phyloP scores from a whole-genome alignment of 1,284 basidiomycete species.

The Takashimella koratensis region DNA sequence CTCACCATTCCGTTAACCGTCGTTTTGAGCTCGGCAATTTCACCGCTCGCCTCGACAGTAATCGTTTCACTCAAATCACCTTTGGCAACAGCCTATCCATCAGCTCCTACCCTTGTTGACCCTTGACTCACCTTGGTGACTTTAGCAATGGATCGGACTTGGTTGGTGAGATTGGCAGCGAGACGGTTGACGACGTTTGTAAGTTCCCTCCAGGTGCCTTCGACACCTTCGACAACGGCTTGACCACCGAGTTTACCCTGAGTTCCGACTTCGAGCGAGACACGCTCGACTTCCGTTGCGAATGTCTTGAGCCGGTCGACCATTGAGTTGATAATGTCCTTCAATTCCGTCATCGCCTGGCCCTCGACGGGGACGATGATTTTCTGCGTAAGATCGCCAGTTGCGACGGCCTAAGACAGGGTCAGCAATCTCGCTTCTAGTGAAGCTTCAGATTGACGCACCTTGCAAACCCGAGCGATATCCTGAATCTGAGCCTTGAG shows the following conservation, averaged over 20 bases:
- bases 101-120: too few species aligned
- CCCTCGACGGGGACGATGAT: constrained; percentile 95
- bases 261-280: constrained; percentile 84
- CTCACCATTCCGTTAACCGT: constrained; percentile 94
- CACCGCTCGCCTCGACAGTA: constrained; percentile 92
- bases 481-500: constrained; percentile 88
- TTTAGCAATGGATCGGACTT: constrained; percentile 90
- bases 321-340: constrained; percentile 98
- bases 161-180: constrained; percentile 89
- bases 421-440: neutral
- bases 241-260: constrained; percentile 92
- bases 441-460: too few species aligned
- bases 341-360: constrained; percentile 94
- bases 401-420: constrained; percentile 67
- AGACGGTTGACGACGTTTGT: constrained; percentile 86
- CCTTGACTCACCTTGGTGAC: constrained; percentile 75
- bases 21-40: constrained; percentile 95
- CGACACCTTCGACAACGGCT: constrained; percentile 85
- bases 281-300: constrained; percentile 53
- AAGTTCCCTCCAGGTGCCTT: constrained; percentile 90
- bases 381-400: constrained; percentile 90
- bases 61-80: constrained; percentile 96
- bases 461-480: constrained; percentile 84
- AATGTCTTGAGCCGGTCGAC: constrained; percentile 58
- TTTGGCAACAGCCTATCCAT: constrained; percentile 79